Evolutionary conservation across 1,139 yeast genomes (phyloP), one percentile per base, ranked within the genome.

Genomic region (Saccharomyces hybrid): DNA sequence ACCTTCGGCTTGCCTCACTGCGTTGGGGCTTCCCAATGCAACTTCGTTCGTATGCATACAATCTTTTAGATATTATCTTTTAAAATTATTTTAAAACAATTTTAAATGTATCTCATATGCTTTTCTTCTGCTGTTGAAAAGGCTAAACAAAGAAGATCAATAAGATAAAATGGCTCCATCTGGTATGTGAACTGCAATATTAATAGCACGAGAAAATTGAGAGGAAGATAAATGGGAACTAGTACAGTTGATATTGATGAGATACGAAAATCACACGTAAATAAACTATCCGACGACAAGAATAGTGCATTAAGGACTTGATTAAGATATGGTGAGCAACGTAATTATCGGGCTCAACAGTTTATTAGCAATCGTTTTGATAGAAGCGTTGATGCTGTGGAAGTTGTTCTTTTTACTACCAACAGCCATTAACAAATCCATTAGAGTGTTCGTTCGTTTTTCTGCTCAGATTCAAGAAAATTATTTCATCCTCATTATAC

Each of bases 141-240:
- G n/a, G 25, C 20, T 13, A 38, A 38, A 38, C 44, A 38, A 38
- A 38, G 44, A 50, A 44, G 49, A 50, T 44, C 52, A 48, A 50
- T 50, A 50, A 44, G 46, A 50, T 49, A 68, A 73, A 73, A 77
- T 77, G 81, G 80, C 81, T 76, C 79, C 81, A 76, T 75, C 79
- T 70, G 73, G 77, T 74, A 73, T 73, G 77, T 73, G 56, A 47
- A 16, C 27, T 27, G 31, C n/a, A 28, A 20, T 34, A 42, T 38
- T 26, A 23, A 30, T 16, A 20, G 32, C 31, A 34, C 23, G 32
- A 7, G 28, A 32, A 16, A 38, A 50, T 16, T 20, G 42, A 49
- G 13, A 34, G 50, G 32, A 27, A 26, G 25, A 46, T 25, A 42
- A 27, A 14, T 6, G 14, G 27, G 41, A 50, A n/a, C n/a, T 23